These are phyloP conservation scores for Tirmania nivea DNA, from an alignment of 495 filamentous ascomycete genomes.

Conservation along the genomic window DNA sequence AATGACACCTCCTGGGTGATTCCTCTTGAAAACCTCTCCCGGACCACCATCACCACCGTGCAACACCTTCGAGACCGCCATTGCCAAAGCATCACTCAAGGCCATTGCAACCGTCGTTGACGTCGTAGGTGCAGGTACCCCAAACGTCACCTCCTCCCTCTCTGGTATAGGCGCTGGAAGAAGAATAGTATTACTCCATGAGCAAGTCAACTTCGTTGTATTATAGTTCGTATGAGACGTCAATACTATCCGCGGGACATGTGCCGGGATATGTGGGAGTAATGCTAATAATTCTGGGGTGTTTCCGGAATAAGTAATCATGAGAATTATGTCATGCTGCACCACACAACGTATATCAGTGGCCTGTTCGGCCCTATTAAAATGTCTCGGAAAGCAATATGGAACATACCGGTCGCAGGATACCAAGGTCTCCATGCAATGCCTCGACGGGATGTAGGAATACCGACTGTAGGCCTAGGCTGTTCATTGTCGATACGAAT, in stretches of 20 bases:
- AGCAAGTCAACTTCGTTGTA: constrained; percentile 46
- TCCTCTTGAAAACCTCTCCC: constrained; percentile 44
- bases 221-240: constrained; percentile 47
- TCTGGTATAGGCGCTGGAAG: constrained; percentile 73
- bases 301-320: constrained; percentile 77
- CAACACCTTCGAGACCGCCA: constrained; percentile 48
- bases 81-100: constrained; percentile 68
- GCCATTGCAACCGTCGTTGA: constrained; percentile 76
- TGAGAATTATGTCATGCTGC: constrained; percentile 52
- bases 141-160: constrained; percentile 55
- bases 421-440: constrained; percentile 77
- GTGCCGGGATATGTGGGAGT: constrained; percentile 48
- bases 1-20: constrained; percentile 69
- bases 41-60: constrained; percentile 35
- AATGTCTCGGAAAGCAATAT: neutral
- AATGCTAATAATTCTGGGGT: constrained; percentile 60
- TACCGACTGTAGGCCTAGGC: constrained; percentile 49
- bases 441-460: constrained; percentile 87
- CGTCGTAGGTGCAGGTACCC: constrained; percentile 70
- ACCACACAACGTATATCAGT: neutral
- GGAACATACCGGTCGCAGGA: constrained; percentile 37
- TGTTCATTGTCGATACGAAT: constrained; percentile 82
- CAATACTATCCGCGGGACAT: constrained; percentile 48
- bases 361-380: neutral
- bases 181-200: constrained; percentile 42